Base-by-base conservation (phyloP, 2,329 filamentous ascomycete genomes). In the Phialophora expanda region DNA sequence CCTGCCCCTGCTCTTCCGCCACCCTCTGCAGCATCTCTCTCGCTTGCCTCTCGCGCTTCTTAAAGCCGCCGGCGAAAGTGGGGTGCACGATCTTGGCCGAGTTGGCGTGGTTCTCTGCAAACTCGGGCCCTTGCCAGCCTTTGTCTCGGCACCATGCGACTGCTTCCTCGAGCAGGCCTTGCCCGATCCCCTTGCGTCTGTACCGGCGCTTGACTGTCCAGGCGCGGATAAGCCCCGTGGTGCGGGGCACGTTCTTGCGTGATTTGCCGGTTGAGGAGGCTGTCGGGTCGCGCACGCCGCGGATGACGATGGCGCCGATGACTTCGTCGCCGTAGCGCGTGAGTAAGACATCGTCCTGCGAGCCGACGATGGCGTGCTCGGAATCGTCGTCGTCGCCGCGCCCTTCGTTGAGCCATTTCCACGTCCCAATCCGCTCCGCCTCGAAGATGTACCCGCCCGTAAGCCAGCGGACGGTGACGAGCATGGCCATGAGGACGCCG, bases 31-130 rank as follows among this genome's bases (percentile, higher is more conserved):
- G 69, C 69, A 77, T 69, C 58, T 76, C 74, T 59, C 76, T 73
- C 17, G 89, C 89, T 73, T 80, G 81, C 59, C 80, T 78, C 77
- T 92, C 89, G 57, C 82, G 79, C 75, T 79, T 82, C 65, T 86
- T 81, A 74, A 92, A 88, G 0, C 78, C 77, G 1, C 80, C 79
- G 74, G 90, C 89, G 73, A 90, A 91, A 1, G 62, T 62, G 20
- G 55, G 30, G 14, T 88, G 87, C 59, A 92, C 76, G 2, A 92
- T 75, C 75, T 85, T 84, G 66, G 79, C 78, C 69, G 88, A 87
- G 84, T 94, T 92, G 53, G 91, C 92, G 81, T 96, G 92, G 70
- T 90, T 87, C 60, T 83, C 80, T 6, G 90, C 90, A 76, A 96
- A 96, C 2, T 88, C 86, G 59, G 93, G 81, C 65, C 87, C 83